Evolutionary conservation across 1,139 yeast genomes (phyloP).

Genomic region (Petasospora rhodanensis): DNA sequence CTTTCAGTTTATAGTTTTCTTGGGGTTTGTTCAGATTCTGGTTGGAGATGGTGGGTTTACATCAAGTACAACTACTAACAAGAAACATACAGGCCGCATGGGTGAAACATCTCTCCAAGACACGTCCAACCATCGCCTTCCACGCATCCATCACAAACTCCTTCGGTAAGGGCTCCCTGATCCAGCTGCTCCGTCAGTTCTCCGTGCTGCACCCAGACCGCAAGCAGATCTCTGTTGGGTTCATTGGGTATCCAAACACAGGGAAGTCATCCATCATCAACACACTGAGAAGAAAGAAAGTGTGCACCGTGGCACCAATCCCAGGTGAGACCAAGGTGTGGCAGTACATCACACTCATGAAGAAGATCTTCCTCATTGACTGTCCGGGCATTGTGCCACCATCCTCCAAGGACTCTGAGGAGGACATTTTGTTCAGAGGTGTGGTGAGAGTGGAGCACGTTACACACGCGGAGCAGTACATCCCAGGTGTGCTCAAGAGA

Average conservation of each 20-base stretch:
- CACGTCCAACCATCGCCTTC: conserved; percentile 92
- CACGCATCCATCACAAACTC: conserved; percentile 97
- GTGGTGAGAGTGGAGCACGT: conserved; percentile 98
- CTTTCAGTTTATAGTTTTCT: conserved; percentile 6
- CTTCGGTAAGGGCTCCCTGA: conserved; percentile 94
- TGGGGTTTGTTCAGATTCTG: background rate
- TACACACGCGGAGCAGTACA: conserved; percentile 90
- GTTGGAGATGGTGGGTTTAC: background rate
- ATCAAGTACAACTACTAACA: conserved; percentile 41
- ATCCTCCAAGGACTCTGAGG: conserved; percentile 77
- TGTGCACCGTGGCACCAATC: conserved; percentile 94
- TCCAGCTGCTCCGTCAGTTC: conserved; percentile 89
- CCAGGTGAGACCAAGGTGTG: conserved; percentile 99
- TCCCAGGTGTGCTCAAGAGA: conserved; percentile 79
- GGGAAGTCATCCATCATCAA: conserved; percentile 96
- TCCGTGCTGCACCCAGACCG: conserved; percentile 87
- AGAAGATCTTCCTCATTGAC: conserved; percentile 88
- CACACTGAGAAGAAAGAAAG: conserved; percentile 90
- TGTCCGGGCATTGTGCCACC: conserved; percentile 99
- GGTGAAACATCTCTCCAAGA: conserved; percentile 92
- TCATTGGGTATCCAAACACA: conserved; percentile 95
- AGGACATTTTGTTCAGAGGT: conserved; percentile 94
- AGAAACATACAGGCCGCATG: conserved; percentile 81
- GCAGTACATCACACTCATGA: conserved; percentile 98
- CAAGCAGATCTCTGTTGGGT: conserved; percentile 94